Evolutionary conservation across 75 land plant species (phyloP).

Genomic region (Azolla pinnata): DNA sequence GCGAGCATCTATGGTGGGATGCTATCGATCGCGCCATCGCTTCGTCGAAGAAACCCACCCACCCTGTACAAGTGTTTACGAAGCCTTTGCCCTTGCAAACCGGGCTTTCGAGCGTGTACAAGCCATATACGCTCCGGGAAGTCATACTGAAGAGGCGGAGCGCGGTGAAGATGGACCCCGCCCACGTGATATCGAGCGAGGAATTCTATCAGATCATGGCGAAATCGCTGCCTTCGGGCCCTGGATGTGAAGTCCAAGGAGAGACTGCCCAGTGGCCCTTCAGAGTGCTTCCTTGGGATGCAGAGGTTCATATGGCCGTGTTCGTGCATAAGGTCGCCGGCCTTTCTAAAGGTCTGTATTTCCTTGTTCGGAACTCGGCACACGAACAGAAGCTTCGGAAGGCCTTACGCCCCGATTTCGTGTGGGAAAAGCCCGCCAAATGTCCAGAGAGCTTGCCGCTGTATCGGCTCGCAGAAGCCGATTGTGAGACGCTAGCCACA

Average conservation of each 20-base stretch:
- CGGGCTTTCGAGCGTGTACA: constrained; percentile 15
- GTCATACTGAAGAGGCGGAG: constrained; percentile 82
- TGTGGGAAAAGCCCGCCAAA: constrained; percentile 75
- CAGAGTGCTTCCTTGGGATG: constrained; percentile 67
- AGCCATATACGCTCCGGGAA: constrained; percentile 39
- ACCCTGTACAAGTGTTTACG: constrained; percentile 28
- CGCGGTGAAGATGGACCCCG: constrained; percentile 87
- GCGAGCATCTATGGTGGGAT: constrained; percentile 85
- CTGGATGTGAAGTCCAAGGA: constrained; percentile 36
- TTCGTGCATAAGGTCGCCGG: constrained; percentile 80
- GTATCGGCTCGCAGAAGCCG: constrained; percentile 55
- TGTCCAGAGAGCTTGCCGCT: constrained; percentile 76
- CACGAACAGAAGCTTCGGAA: constrained; percentile 49
- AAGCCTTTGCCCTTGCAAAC: constrained; percentile 10
- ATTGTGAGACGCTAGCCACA: constrained; percentile 45
- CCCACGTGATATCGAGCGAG: constrained; percentile 45
- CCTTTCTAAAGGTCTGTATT: constrained; percentile 65
- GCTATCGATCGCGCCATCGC: constrained; percentile 69
- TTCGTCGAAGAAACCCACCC: constrained; percentile 56
- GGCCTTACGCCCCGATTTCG: constrained; percentile 47
- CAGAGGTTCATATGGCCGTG: constrained; percentile 68
- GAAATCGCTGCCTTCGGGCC: constrained; percentile 71
- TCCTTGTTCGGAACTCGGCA: constrained; percentile 67
- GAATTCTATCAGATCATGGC: constrained; percentile 78
- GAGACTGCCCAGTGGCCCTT: constrained; percentile 55